Evolutionary conservation across 768 basidiomycete species (phyloP), one percentile per base, ranked within the genome.

Genomic region (Russula griseocarnosa): DNA sequence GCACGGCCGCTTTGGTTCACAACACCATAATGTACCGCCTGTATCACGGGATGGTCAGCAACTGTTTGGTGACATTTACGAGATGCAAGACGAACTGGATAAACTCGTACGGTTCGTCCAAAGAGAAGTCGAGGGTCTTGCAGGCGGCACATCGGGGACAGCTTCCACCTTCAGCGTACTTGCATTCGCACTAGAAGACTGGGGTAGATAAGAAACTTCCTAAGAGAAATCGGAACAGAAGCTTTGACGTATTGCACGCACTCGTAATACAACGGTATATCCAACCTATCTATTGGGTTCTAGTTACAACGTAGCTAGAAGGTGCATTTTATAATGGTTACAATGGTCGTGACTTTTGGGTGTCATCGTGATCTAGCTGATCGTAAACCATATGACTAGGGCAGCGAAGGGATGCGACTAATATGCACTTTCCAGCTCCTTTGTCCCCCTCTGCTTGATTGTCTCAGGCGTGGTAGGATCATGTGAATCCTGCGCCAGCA

Each of bases 101-200:
- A 83, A 83, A 26, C 74, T 91, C 38, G 86, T 92, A 26, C 76
- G 85, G 42, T 88, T 88, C 71, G 70, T 92, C 6, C 74, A 87
- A 50, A 76, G 88, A 32, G 86, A 87, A 0, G 83, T 86, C 8
- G 91, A 92, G 71, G 83, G 77, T 68, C 75, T 91, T 26, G 86
- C 86, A 14, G 82, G 82, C 46, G 84, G 86, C 0, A 72, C 76
- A n/a, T 79, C 79, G 20, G 85, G 86, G 57, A 82, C 79, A 30
- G 83, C 86, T 14, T 73, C 84, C 32, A 77, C 85, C 1, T 92
- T 90, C 71, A 86, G 83, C 1, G 79, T 89, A 36, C 76, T 92
- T 56, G 87, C 88, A 11, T 92, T 93, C 72, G 78, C 82, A 47
- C 75, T 93, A 63, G 87, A 92, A 58, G 90, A 90, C 71, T 92